These are phyloP conservation scores for Apiotrichum sp. DNA, from an alignment of 1,284 basidiomycete species.

Conservation along the genomic window DNA sequence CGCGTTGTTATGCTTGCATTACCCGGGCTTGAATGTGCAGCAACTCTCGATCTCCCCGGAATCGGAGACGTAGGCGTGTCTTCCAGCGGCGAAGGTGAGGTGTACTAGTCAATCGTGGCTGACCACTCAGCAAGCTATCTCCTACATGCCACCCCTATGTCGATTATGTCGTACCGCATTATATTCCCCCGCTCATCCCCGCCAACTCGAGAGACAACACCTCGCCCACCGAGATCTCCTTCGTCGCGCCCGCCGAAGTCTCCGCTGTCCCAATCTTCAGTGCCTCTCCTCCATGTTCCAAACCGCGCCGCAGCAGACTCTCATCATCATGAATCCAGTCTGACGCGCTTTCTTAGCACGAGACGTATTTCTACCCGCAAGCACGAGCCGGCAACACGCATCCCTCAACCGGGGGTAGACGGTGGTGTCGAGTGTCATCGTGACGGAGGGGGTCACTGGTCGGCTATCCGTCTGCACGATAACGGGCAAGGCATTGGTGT, in stretches of 20 bases:
- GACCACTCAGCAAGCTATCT: constrained; percentile 22
- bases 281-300: too few species aligned
- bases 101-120: not conserved
- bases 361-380: constrained; percentile 3
- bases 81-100: constrained; percentile 18
- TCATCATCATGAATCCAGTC: constrained; percentile 15
- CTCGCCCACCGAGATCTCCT: not conserved
- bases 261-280: not conserved
- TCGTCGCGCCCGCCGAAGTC: too few species aligned
- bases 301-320: too few species aligned
- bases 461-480: constrained; percentile 18
- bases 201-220: not conserved
- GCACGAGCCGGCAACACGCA: not conserved
- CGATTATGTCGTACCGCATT: constrained; percentile 35
- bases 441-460: constrained; percentile 36
- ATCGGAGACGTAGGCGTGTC: constrained; percentile 32
- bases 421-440: constrained; percentile 35
- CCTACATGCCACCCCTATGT: constrained; percentile 28
- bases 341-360: constrained; percentile 35
- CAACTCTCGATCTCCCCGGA: constrained; percentile 37
- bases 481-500: constrained; percentile 31
- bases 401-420: constrained; percentile 21
- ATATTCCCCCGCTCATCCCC: constrained; percentile 14
- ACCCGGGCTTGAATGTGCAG: constrained; percentile 13
- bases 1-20: constrained; percentile 28